Percentiles rank a stretch among this genome's conserved stretches.
These are phyloP conservation scores for Ogataea pilisensis DNA, from an alignment of 805 yeast genomes.

Conservation along the genomic window DNA sequence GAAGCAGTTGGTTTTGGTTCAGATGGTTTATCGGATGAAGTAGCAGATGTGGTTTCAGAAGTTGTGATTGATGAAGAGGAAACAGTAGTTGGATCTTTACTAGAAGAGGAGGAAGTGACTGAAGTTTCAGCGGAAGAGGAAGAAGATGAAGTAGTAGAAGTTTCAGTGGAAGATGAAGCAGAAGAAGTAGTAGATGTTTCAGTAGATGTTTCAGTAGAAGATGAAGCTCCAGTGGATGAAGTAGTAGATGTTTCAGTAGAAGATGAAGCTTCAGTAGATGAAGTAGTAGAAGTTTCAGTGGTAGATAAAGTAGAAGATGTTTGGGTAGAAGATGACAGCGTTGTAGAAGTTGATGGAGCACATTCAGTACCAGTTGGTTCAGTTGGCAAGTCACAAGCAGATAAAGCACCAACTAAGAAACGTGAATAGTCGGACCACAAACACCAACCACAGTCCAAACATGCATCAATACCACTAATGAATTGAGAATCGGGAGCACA, in stretches of 20 bases:
- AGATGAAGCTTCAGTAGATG: constrained; percentile 8
- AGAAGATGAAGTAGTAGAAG: neutral
- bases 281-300: neutral
- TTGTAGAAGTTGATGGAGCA: constrained; percentile 12
- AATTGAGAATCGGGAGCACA: constrained; percentile 29
- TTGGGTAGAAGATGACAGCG: neutral
- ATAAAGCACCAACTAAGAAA: constrained; percentile 29
- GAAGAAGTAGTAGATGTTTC: constrained; percentile 12
- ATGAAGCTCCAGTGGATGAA: constrained; percentile 2
- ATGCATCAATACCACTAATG: constrained; percentile 25
- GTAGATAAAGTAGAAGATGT: neutral
- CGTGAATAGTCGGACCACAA: constrained; percentile 35
- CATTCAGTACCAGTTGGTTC: constrained; percentile 36
- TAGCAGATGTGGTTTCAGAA: too few species aligned
- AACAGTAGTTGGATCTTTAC: constrained; percentile 10
- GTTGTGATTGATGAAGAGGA: constrained; percentile 12
- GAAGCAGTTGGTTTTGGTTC: constrained; percentile 28
- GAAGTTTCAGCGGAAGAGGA: neutral
- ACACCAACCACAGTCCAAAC: constrained; percentile 40
- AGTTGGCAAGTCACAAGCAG: constrained; percentile 30
- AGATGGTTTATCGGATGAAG: neutral
- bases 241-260: constrained; percentile 10
- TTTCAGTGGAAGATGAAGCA: constrained; percentile 5
- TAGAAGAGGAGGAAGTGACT: neutral
- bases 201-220: constrained; percentile 4